A percentile compares a stretch with the other conserved stretches of the same genome.
These are phyloP conservation scores for Hydnomerulius pinastri DNA, from an alignment of 768 basidiomycete genomes.

Conservation along the genomic window DNA sequence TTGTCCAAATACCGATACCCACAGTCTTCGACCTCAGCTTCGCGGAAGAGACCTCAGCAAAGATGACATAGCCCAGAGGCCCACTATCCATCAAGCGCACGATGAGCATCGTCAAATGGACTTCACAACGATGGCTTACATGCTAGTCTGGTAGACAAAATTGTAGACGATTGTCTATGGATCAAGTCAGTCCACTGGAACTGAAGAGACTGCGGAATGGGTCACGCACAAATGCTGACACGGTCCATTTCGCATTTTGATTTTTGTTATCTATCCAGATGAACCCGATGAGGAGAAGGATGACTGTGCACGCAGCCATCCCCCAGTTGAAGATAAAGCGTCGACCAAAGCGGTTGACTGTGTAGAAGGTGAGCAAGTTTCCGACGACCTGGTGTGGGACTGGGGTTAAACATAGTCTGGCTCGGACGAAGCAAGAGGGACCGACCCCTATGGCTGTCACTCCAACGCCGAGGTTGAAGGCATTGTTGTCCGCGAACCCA, in stretches of 20 bases:
- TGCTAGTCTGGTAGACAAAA: slow-evolving; percentile 28
- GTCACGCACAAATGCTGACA: slow-evolving; percentile 22
- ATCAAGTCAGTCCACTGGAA: neutral
- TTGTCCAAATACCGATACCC: slow-evolving; percentile 26
- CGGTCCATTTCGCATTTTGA: slow-evolving; percentile 21
- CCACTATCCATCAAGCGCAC: slow-evolving; percentile 19
- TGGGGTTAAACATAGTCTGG: neutral
- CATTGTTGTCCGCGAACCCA: slow-evolving; percentile 27
- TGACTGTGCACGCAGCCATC: slow-evolving; percentile 22
- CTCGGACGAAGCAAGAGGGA: neutral
- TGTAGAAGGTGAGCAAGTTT: slow-evolving; percentile 28
- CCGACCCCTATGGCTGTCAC: slow-evolving; percentile 29
- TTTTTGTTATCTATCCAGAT: slow-evolving; percentile 20
- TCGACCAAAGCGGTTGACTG: slow-evolving; percentile 24
- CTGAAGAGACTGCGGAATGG: neutral
- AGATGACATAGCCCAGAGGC: slow-evolving; percentile 29
- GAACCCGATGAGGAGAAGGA: slow-evolving; percentile 29
- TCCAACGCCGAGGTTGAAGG: slow-evolving; percentile 35
- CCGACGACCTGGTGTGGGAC: slow-evolving; percentile 18
- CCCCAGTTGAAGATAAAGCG: slow-evolving; percentile 31
- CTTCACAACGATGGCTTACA: slow-evolving; percentile 13
- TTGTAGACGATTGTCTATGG: slow-evolving; percentile 31
- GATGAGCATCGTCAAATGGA: neutral
- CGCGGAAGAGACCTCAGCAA: slow-evolving; percentile 30
- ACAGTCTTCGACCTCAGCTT: slow-evolving; percentile 33